Conservation (phyloP, 768 basidiomycete species). For the Glaciozyma antarctica region DNA sequence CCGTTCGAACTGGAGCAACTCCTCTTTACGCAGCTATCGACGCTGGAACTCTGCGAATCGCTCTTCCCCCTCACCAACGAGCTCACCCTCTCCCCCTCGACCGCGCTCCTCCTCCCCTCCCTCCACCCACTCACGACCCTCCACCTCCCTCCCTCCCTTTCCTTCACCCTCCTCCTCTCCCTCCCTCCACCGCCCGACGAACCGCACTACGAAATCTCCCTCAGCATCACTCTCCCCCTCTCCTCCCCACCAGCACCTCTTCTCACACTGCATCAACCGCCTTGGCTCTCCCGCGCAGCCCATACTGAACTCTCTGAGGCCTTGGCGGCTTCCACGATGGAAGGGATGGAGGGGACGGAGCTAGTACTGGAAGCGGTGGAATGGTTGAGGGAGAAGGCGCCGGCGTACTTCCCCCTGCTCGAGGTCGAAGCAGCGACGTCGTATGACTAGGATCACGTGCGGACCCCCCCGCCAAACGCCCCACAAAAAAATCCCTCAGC, state of each 20-base stretch:
- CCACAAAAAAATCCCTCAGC: not conserved
- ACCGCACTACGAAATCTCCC: not conserved
- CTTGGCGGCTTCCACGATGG: not conserved
- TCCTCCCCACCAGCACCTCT: not conserved
- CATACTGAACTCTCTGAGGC: constrained; percentile 8
- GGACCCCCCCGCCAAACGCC: too few relatives aligned
- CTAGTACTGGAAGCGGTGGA: constrained; percentile 30
- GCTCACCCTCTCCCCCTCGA: constrained; percentile 20
- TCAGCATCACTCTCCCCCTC: constrained; percentile 15
- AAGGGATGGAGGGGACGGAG: constrained; percentile 15
- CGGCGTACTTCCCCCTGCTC: not conserved
- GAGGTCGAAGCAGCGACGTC: too few relatives aligned
- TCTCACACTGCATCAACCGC: constrained; percentile 24
- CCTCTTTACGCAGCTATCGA: constrained; percentile 22
- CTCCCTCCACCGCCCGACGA: constrained; percentile 4
- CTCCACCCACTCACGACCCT: not conserved
- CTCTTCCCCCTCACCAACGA: constrained; percentile 37
- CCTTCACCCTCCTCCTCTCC: constrained; percentile 5
- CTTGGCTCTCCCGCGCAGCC: constrained; percentile 15
- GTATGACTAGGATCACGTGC: too few relatives aligned
- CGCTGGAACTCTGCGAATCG: constrained; percentile 34
- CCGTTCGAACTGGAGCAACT: not conserved
- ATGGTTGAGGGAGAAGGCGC: constrained; percentile 11
- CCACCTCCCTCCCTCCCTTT: constrained; percentile 10
- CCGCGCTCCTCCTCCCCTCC: constrained; percentile 3